Percentiles rank a stretch among this genome's conserved stretches.
Conservation (phyloP, 2,329 filamentous ascomycete species). For the Fusarium subglutinans region DNA sequence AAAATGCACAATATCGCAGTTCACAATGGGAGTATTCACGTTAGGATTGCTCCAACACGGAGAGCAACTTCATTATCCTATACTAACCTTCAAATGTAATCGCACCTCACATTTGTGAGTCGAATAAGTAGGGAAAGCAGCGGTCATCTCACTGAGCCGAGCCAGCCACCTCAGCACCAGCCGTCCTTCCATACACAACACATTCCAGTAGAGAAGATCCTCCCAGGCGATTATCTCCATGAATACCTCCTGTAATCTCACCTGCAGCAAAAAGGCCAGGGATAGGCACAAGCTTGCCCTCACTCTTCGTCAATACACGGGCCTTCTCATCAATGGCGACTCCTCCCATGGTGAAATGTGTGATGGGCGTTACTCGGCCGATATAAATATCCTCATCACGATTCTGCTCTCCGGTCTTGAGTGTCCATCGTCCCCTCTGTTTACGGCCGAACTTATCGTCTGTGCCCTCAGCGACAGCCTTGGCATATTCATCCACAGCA, state of each 20-base stretch:
- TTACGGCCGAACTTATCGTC: constrained; percentile 58
- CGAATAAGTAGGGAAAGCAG: neutral
- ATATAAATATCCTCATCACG: constrained; percentile 64
- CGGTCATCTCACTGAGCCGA: neutral
- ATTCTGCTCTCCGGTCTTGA: constrained; percentile 54
- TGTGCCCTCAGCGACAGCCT: constrained; percentile 51
- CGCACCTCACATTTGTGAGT: constrained; percentile 39
- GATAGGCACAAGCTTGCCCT: constrained; percentile 54
- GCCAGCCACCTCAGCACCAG: constrained; percentile 51
- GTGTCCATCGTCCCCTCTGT: constrained; percentile 64
- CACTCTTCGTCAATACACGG: constrained; percentile 56
- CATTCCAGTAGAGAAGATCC: constrained; percentile 71
- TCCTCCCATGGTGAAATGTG: constrained; percentile 75
- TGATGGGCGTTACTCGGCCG: constrained; percentile 68
- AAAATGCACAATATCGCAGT: too few species aligned
- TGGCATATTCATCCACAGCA: constrained; percentile 60
- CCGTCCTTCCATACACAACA: constrained; percentile 69
- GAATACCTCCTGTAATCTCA: constrained; percentile 71
- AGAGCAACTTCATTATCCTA: too few species aligned
- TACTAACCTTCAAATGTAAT: neutral
- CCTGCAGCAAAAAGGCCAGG: constrained; percentile 69
- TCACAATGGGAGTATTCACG: neutral
- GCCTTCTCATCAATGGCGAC: constrained; percentile 64
- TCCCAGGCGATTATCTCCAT: constrained; percentile 70
- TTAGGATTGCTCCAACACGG: neutral